Base-by-base conservation (phyloP, 345 rosid species). In the Eucalyptus sp. region DNA sequence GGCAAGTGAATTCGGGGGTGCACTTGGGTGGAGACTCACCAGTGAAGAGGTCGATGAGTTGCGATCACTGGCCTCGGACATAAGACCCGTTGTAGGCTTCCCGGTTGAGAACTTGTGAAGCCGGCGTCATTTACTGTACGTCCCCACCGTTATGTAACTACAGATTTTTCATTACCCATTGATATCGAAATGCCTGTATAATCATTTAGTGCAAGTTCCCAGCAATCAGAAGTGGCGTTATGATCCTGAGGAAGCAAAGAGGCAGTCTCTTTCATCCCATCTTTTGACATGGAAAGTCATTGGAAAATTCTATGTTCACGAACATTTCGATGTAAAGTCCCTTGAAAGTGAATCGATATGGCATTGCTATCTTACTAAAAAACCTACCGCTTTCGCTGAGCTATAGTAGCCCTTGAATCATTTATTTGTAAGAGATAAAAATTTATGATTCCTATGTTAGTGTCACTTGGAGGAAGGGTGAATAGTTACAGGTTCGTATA, bases 11-110 rank as follows among this genome's bases (percentile, higher is more conserved):
- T 98, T 96, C 79, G 95, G 93, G 0, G 99, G 99, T 90, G 98
- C 99, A 3, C 90, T 96, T 79, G 98, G 98, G 37, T 96, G 99
- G 99, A 95, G 94, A 86, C 95, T 98, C 58, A 90, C 93, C 16
- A 46, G 64, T 15, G 94, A 94, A 27, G 98, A 98, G 93, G 92
- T 95, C 62, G 64, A 90, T 24, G 98, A 96, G 93, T 96, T 98
- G 80, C 95, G 98, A 54, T 95, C 98, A 27, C 6, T 96, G 93
- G 98, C 99, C 87, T 92, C 93, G 25, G 93, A 93, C 88, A 91
- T 93, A 86, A 90, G 85, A 50, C 95, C 99, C 13, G 96, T 94
- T 5, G 50, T 88, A 2, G 97, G 99, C 89, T 97, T 98, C 90
- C 99, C 99, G 29, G 95, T 94, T 76, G 99, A 97, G 91, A 95